Conservation (phyloP, 805 yeast genomes). For the Suhomyces vadensis region DNA sequence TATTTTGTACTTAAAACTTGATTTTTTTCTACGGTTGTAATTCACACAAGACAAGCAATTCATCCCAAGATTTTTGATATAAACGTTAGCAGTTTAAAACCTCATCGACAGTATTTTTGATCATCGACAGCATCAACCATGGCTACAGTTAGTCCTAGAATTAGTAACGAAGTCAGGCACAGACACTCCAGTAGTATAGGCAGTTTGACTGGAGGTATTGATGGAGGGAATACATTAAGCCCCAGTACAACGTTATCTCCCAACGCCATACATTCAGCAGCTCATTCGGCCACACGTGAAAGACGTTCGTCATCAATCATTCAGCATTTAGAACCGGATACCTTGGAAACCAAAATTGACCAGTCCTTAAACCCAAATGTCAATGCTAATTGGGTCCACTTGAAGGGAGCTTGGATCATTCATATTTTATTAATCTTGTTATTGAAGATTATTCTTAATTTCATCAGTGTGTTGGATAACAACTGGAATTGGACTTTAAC, state of each 20-base stretch:
- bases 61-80: too few species aligned
- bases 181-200: slow-evolving; percentile 15
- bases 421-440: slow-evolving; percentile 81
- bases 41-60: background rate
- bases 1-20: background rate
- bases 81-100: too few species aligned
- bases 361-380: slow-evolving; percentile 85
- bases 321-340: slow-evolving; percentile 91
- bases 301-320: slow-evolving; percentile 86
- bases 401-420: slow-evolving; percentile 94
- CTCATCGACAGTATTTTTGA: too few species aligned
- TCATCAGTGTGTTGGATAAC: slow-evolving; percentile 75
- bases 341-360: slow-evolving; percentile 87
- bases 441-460: slow-evolving; percentile 73
- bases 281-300: slow-evolving; percentile 31
- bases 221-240: background rate
- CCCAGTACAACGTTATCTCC: slow-evolving; percentile 19
- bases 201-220: slow-evolving; percentile 11
- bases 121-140: slow-evolving; percentile 4
- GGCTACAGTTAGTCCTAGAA: slow-evolving; percentile 7
- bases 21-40: background rate
- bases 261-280: slow-evolving; percentile 26
- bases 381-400: slow-evolving; percentile 95
- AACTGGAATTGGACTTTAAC: slow-evolving; percentile 95
- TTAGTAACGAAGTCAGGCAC: slow-evolving; percentile 7